phyloP scores from a whole-genome alignment of 202 grass and related monocot genomes.

The Miscanthus sacchariflorus region DNA sequence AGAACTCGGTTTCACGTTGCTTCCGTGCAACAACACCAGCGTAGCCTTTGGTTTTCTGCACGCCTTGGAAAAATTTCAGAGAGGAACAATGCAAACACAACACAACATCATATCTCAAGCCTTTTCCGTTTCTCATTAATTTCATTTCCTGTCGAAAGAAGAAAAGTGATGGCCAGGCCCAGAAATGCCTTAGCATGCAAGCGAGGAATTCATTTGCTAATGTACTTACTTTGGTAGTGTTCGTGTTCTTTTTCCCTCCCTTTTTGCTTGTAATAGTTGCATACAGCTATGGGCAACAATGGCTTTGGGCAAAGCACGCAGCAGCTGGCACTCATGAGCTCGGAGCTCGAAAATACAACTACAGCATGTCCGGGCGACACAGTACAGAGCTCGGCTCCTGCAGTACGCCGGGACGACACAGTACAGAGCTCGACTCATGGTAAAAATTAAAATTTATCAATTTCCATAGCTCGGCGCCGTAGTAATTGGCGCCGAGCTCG shows the following conservation, averaged over 20 bases:
- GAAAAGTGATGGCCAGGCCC: background rate
- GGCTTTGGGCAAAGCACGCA: slow-evolving; percentile 60
- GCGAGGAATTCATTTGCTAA: slow-evolving; percentile 33
- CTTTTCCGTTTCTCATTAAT: background rate
- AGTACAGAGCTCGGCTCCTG: no score
- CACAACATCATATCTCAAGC: background rate
- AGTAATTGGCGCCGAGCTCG: no score
- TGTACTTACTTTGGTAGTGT: background rate
- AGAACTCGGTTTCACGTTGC: slow-evolving; percentile 5
- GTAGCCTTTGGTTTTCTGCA: background rate
- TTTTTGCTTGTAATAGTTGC: slow-evolving; percentile 9
- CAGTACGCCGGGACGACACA: no score
- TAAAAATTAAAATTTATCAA: no score
- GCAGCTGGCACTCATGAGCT: slow-evolving; percentile 38
- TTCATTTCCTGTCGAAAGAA: background rate
- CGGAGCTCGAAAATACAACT: slow-evolving; percentile 60
- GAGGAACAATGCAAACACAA: background rate
- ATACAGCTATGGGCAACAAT: background rate
- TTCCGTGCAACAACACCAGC: background rate
- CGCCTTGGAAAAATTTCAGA: background rate
- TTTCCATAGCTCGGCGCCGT: no score
- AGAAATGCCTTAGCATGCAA: slow-evolving; percentile 51
- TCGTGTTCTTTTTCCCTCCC: background rate
- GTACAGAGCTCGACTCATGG: no score
- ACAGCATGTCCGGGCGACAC: no score